phyloP scores from a whole-genome alignment of 257 asterid genomes.

The Jaltomata sinuosa region DNA sequence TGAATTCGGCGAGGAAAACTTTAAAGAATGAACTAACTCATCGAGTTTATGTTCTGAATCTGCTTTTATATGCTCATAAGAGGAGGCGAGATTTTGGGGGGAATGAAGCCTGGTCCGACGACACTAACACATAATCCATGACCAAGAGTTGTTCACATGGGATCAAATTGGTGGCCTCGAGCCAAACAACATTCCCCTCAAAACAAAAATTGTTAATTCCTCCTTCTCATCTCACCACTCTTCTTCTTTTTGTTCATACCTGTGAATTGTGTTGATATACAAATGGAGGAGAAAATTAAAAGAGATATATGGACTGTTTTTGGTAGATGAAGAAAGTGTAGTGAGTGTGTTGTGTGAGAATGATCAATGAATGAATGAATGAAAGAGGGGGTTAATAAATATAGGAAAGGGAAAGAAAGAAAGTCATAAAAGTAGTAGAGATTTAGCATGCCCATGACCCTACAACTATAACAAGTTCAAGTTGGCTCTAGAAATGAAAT shows the following conservation, averaged over 20 bases:
- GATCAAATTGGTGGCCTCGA: conserved; percentile 67
- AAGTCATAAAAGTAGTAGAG: conserved; percentile 37
- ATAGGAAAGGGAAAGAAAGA: conserved; percentile 30
- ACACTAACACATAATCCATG: neutral
- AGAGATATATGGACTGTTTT: neutral
- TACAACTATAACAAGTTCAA: conserved; percentile 16
- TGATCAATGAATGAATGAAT: neutral
- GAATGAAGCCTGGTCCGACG: conserved; percentile 99
- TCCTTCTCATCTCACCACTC: conserved; percentile 1
- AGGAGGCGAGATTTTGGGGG: conserved; percentile 74
- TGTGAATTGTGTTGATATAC: neutral
- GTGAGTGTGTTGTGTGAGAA: neutral
- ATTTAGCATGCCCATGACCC: conserved; percentile 30
- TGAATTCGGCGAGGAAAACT: neutral
- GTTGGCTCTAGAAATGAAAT: conserved; percentile 22
- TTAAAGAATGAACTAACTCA: too few species aligned
- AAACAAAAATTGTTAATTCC: conserved; percentile 29
- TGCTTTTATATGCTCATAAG: neutral
- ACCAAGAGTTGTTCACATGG: neutral
- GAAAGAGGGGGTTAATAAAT: conserved; percentile 22
- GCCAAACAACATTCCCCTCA: conserved; percentile 99
- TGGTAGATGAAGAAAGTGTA: neutral
- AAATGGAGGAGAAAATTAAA: neutral
- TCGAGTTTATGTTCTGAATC: neutral
- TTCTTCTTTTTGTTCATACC: neutral